Percentiles rank a stretch among this genome's conserved stretches.
phyloP scores from a whole-genome alignment of 1,139 yeast species.

The Scheffersomyces titani region DNA sequence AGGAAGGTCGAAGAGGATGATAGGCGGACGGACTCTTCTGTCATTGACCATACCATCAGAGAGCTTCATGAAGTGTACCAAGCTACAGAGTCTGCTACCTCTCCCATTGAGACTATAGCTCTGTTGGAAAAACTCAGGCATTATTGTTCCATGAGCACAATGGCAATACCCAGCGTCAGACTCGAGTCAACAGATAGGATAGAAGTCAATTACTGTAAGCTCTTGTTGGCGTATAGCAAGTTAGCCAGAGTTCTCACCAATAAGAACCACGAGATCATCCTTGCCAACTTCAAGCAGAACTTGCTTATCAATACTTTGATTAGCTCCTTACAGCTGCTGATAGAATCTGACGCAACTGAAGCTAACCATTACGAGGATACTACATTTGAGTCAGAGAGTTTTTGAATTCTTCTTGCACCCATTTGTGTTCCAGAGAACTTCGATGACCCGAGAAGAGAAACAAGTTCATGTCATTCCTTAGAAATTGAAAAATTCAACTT shows the following conservation, averaged over 20 bases:
- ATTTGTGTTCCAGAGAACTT: not conserved
- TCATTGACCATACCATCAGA: not conserved
- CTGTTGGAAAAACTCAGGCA: not conserved
- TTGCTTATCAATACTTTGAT: constrained; percentile 6
- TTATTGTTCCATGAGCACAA: not conserved
- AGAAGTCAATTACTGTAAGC: constrained; percentile 10
- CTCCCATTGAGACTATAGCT: not conserved
- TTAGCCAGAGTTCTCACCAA: constrained; percentile 7
- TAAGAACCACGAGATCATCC: constrained; percentile 11
- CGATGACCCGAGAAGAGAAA: not conserved
- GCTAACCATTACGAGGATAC: not conserved
- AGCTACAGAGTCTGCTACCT: not conserved
- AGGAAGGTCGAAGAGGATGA: not conserved
- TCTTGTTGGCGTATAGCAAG: constrained; percentile 11
- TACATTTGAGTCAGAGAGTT: not conserved
- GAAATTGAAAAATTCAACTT: not conserved
- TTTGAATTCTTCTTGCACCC: not conserved
- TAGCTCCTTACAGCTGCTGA: not conserved
- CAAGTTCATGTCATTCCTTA: not conserved
- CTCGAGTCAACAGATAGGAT: constrained; percentile 6
- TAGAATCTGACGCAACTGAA: not conserved
- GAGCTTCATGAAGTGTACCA: not conserved
- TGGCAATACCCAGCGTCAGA: constrained; percentile 5
- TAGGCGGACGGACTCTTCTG: not conserved
- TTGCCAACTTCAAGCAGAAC: constrained; percentile 9